Conservation (phyloP, 2,329 filamentous ascomycete genomes). For the Neonectria sp. region DNA sequence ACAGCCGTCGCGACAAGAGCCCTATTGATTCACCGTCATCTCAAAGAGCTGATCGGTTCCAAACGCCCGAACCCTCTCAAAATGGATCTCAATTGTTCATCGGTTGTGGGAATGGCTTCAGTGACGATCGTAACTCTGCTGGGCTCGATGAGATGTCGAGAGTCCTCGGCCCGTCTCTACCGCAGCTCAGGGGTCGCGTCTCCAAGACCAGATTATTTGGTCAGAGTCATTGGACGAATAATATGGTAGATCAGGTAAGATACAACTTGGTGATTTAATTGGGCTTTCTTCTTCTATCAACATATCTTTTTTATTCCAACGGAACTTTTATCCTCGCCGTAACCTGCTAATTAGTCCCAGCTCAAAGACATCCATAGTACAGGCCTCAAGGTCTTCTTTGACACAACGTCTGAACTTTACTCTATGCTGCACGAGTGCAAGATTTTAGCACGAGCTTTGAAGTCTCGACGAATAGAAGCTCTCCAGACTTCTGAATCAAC, state of each 20-base stretch:
- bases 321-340: neutral
- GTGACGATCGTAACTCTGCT: too few relatives aligned
- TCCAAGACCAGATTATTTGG: neutral
- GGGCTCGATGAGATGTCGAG: too few relatives aligned
- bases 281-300: too few relatives aligned
- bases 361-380: neutral
- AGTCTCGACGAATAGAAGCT: neutral
- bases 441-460: neutral
- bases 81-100: too few relatives aligned
- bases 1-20: too few relatives aligned
- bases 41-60: too few relatives aligned
- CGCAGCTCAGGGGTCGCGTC: neutral
- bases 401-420: neutral
- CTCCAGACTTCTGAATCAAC: neutral
- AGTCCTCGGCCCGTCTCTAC: too few relatives aligned
- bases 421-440: neutral
- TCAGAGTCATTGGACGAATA: constrained; percentile 1
- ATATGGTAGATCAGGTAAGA: neutral
- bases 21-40: too few relatives aligned
- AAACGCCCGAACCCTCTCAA: too few relatives aligned
- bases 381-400: neutral
- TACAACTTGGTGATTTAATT: neutral
- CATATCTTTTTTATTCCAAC: too few relatives aligned
- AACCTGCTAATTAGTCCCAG: neutral
- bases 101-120: too few relatives aligned